phyloP scores from a whole-genome alignment of 2,329 filamentous ascomycete genomes.

The Arthroderma sp. region DNA sequence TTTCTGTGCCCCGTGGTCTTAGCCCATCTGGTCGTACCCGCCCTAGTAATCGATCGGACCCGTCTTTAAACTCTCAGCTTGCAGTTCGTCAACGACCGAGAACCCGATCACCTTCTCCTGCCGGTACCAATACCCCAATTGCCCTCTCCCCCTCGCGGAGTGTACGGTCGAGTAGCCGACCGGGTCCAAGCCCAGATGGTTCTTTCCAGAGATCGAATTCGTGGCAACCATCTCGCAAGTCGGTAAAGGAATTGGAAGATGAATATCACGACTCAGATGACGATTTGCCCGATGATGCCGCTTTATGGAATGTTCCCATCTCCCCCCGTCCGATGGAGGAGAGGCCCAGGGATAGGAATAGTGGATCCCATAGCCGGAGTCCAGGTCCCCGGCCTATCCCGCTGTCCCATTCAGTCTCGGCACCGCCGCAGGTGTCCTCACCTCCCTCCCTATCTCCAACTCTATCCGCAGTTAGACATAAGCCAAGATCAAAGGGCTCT shows the following conservation, averaged over 20 bases:
- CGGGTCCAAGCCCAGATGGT: slow-evolving; percentile 11
- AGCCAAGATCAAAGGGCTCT: slow-evolving; percentile 16
- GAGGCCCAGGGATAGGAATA: slow-evolving; percentile 25
- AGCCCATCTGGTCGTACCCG: slow-evolving; percentile 8
- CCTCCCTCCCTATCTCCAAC: slow-evolving; percentile 19
- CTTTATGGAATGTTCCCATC: slow-evolving; percentile 38
- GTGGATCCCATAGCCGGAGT: slow-evolving; percentile 30
- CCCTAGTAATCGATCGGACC: slow-evolving; percentile 7
- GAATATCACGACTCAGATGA: slow-evolving; percentile 40
- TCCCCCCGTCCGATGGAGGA: slow-evolving; percentile 33
- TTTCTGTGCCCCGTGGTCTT: slow-evolving; percentile 15
- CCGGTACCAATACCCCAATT: neutral
- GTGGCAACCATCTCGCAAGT: slow-evolving; percentile 33
- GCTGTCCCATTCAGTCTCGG: slow-evolving; percentile 26
- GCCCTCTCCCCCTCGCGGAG: slow-evolving; percentile 5
- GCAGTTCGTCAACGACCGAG: slow-evolving; percentile 6
- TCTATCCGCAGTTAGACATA: slow-evolving; percentile 7
- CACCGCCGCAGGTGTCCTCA: slow-evolving; percentile 16
- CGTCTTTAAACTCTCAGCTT: slow-evolving; percentile 15
- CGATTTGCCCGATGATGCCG: slow-evolving; percentile 37
- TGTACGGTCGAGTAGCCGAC: slow-evolving; percentile 15
- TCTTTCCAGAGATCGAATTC: slow-evolving; percentile 23
- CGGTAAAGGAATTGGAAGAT: slow-evolving; percentile 35
- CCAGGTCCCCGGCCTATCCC: slow-evolving; percentile 30
- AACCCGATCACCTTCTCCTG: slow-evolving; percentile 10